Evolutionary conservation across 805 yeast species (phyloP).

Genomic region (Priceomyces castillae): DNA sequence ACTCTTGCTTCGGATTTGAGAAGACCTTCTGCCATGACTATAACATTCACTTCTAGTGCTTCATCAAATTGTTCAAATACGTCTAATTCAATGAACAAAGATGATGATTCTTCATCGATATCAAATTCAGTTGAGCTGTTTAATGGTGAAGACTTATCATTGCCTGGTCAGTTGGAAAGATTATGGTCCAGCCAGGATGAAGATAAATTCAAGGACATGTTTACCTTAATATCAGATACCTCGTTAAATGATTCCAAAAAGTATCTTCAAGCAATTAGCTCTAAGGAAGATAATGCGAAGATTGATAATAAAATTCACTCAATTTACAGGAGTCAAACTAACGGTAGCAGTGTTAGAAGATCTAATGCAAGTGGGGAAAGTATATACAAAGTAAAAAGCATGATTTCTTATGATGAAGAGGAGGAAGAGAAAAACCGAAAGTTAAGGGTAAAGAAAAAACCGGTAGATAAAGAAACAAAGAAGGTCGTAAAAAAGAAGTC

Average conservation of each 20-base stretch:
- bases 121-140: conserved; percentile 4
- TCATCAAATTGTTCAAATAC: neutral
- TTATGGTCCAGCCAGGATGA: neutral
- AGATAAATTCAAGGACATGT: conserved; percentile 22
- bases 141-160: conserved; percentile 4
- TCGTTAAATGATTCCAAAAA: conserved; percentile 26
- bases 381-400: conserved; percentile 41
- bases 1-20: neutral
- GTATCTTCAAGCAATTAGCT: conserved; percentile 22
- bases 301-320: conserved; percentile 34
- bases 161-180: neutral
- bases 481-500: conserved; percentile 13
- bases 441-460: conserved; percentile 7
- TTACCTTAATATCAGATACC: conserved; percentile 21
- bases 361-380: conserved; percentile 8
- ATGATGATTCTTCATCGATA: neutral
- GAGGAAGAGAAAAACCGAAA: conserved; percentile 21
- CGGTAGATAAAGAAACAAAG: conserved; percentile 1
- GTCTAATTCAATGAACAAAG: neutral
- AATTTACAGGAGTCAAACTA: conserved; percentile 28
- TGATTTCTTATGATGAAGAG: conserved; percentile 34
- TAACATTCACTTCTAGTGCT: conserved; percentile 1
- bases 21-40: neutral
- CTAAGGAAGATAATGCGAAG: conserved; percentile 19
- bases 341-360: conserved; percentile 3